Percentiles rank a stretch among this genome's conserved stretches.
phyloP scores from a whole-genome alignment of 2,329 filamentous ascomycete genomes.

The Trichocomaceae sp. region DNA sequence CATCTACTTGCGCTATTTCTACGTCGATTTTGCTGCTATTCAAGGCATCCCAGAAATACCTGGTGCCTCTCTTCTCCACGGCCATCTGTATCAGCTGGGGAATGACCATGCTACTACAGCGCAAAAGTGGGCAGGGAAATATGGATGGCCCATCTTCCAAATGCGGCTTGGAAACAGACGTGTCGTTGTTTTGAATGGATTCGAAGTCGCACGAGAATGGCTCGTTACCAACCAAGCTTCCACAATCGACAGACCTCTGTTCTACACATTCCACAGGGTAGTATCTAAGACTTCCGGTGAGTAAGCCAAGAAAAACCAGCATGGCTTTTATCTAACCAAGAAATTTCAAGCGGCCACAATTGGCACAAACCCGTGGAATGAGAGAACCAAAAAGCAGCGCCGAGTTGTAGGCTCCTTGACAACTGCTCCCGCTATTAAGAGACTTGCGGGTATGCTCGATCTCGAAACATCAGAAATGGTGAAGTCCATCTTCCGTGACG shows the following conservation, averaged over 20 bases:
- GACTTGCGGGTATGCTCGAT: slow-evolving; percentile 10
- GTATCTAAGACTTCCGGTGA: slow-evolving; percentile 10
- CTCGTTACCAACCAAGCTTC: slow-evolving; percentile 13
- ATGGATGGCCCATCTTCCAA: slow-evolving; percentile 13
- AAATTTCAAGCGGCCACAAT: slow-evolving; percentile 12
- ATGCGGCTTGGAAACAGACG: slow-evolving; percentile 8
- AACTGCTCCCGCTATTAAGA: slow-evolving; percentile 11
- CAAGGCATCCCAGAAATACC: slow-evolving; percentile 13
- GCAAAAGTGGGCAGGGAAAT: slow-evolving; percentile 8
- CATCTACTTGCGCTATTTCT: slow-evolving; percentile 4
- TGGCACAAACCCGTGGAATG: slow-evolving; percentile 15
- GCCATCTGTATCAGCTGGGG: slow-evolving; percentile 12
- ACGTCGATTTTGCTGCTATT: slow-evolving; percentile 10
- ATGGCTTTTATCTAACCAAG: not conserved
- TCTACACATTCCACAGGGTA: slow-evolving; percentile 14
- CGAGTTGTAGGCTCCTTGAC: slow-evolving; percentile 14
- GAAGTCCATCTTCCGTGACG: slow-evolving; percentile 6
- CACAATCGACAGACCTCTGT: slow-evolving; percentile 12
- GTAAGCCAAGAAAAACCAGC: not conserved
- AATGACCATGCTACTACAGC: slow-evolving; percentile 13
- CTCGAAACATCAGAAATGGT: slow-evolving; percentile 11
- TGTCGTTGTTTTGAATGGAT: slow-evolving; percentile 11
- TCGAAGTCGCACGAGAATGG: slow-evolving; percentile 11
- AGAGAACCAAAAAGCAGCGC: slow-evolving; percentile 13
- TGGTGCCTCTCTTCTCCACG: slow-evolving; percentile 3